Evolutionary conservation across 2,329 filamentous ascomycete genomes (phyloP).

Genomic region (Phoma herbarum): DNA sequence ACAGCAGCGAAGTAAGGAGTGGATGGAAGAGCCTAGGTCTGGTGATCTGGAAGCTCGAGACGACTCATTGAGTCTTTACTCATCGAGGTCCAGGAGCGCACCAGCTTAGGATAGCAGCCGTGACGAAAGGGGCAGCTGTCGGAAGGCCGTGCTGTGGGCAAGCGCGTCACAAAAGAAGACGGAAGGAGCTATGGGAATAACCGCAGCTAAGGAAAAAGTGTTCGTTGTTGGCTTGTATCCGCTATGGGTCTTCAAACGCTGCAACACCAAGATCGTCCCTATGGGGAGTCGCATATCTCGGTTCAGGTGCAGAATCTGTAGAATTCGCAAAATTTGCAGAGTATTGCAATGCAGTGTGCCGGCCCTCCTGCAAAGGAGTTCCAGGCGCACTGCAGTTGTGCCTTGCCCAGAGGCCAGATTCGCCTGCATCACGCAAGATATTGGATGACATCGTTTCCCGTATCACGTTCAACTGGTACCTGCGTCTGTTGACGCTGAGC

Average conservation of each 20-base stretch:
- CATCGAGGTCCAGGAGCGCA: background rate
- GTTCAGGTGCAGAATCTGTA: conserved; percentile 3
- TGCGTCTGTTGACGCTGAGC: conserved; percentile 23
- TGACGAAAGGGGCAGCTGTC: background rate
- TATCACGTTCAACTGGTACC: conserved; percentile 25
- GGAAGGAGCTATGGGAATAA: conserved; percentile 5
- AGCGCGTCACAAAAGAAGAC: conserved; percentile 2
- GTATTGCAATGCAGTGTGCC: background rate
- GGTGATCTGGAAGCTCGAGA: conserved; percentile 10
- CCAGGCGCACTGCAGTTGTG: background rate
- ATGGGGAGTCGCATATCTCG: conserved; percentile 1
- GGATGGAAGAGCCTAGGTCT: conserved; percentile 14
- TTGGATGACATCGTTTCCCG: conserved; percentile 18
- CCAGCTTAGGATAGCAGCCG: background rate
- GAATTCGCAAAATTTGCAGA: background rate
- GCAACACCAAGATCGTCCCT: background rate
- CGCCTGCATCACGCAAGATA: background rate
- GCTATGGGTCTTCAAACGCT: background rate
- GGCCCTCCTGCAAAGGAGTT: background rate
- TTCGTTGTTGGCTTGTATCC: conserved; percentile 11
- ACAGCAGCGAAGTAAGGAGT: conserved; percentile 8
- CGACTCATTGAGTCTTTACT: background rate
- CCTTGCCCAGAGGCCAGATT: background rate
- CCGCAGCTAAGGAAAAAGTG: conserved; percentile 1
- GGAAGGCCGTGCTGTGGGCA: background rate